Base-by-base conservation (phyloP, 495 filamentous ascomycete species). In the Amorphotheca resinae region DNA sequence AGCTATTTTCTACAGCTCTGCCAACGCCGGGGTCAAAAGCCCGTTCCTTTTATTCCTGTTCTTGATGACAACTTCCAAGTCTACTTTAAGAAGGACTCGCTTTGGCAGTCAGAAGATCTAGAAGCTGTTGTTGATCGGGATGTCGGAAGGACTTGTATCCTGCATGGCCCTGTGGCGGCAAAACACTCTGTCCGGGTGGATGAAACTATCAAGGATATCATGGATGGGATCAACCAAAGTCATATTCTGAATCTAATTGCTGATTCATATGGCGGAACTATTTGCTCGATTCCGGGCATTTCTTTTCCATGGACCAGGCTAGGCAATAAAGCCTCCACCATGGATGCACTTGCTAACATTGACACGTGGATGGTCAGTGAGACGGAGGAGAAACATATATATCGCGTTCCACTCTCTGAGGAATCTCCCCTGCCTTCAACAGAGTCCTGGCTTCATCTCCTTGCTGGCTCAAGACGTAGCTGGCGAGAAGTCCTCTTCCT, bases 1-100 rank as follows among this genome's bases (percentile, higher is more conserved):
- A 85, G 93, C 60, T 81, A 93, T 58, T 95, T 96, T 66, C 62
- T 95, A 37, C 65, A 85, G 4, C 74, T 96, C 14, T 95, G 87
- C 67, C 76, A 85, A 57, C 78, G 86, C 3, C 81, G 79, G 20
- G 82, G 81, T 16, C 88, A 95, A 67, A 96, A 96, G 67, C 89
- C 89, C 0, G 82, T 89, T 18, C 86, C 87, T 2, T 96, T 96
- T 55, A 85, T 96, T 36, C 91, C 91, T 8, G 69, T 76, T 3
- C 70, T 96, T 18, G 89, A 96, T 58, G 88, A 93, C 42, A 84
- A 82, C 49, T 95, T 96, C 37, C 88, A 95, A 61, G 89, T 83
- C 59, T 95, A 79, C 67, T 95, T 96, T 78, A 96, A 96, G 76
- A 96, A 95, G 63, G 89, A 96, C 60, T 95, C 88, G 4, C 75